phyloP scores from a whole-genome alignment of 1,284 basidiomycete species.

The Ceratobasidium sp. region DNA sequence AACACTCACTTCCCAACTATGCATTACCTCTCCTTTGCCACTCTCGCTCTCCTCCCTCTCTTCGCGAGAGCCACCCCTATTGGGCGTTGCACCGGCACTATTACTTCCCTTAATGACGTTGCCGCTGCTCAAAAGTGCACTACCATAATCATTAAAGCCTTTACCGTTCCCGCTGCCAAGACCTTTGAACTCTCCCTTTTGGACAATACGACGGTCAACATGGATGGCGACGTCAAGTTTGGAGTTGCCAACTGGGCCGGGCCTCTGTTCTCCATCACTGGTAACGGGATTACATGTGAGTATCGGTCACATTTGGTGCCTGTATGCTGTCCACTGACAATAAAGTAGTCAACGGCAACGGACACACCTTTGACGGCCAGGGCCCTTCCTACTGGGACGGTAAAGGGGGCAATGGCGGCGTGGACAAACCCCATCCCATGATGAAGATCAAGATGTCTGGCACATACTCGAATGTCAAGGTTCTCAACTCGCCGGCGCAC shows the following conservation, averaged over 20 bases:
- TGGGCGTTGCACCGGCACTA: too few species aligned
- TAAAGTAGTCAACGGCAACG: conserved; percentile 55
- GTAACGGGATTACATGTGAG: conserved; percentile 53
- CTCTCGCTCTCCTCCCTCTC: too few species aligned
- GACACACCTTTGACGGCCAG: conserved; percentile 56
- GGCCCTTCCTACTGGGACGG: conserved; percentile 61
- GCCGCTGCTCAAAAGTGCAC: conserved; percentile 42
- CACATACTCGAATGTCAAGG: conserved; percentile 54
- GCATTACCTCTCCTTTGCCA: too few species aligned
- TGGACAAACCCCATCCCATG: conserved; percentile 55
- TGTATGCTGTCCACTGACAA: background rate
- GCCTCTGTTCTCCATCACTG: conserved; percentile 52
- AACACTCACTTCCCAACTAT: too few species aligned
- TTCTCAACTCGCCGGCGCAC: conserved; percentile 56
- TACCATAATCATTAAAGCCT: conserved; percentile 40
- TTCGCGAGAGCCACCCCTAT: too few species aligned
- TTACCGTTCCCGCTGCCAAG: conserved; percentile 50
- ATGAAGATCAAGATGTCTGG: conserved; percentile 61
- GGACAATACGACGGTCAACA: conserved; percentile 55
- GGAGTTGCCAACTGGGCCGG: conserved; percentile 54
- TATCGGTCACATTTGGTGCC: background rate
- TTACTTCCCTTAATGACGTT: conserved; percentile 27
- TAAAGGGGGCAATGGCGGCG: conserved; percentile 50
- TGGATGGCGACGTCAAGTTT: conserved; percentile 59
- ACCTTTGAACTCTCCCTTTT: conserved; percentile 52